Base-by-base conservation (phyloP, 2,329 filamentous ascomycete genomes). In the Sporothrix luriei region DNA sequence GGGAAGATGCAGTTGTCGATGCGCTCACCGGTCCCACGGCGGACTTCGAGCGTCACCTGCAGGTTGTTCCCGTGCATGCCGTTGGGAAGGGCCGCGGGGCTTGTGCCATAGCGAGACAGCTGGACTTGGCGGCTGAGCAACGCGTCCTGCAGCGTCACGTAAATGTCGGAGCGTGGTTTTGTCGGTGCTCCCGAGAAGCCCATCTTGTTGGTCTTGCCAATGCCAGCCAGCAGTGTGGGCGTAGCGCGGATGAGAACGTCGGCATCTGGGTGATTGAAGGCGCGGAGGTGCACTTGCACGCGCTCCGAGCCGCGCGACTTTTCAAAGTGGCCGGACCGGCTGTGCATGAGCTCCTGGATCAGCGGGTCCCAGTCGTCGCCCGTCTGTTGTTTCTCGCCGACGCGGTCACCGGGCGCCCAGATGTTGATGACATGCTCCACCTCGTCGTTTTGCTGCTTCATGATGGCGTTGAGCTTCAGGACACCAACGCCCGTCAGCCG, bases 161-260 rank as follows among this genome's bases (percentile, higher is more conserved):
- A 99, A 66, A 99, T 98, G 78, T 99, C 96, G 13, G 93, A 97
- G 75, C 96, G 86, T 19, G 91, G 85, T 77, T 93, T 94, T 0
- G 91, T 93, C 0, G 95, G 94, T 1, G 94, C 94, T 14, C 94
- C 94, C 3, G 94, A 92, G 78, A 99, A 98, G 1, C 94, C 95
- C 78, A 98, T 94, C 78, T 95, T 95, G 75, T 85, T 90, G 0
- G 94, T 97, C 78, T 91, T 91, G 70, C 85, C 85, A 71, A 98
- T 87, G 66, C 91, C 90, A 66, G 96, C 90, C 16, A 99, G 87
- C 16, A 96, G 81, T 0, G 94, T 98, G 0, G 95, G 95, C 3
- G 93, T 97, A 62, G 90, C 88, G 76, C 91, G 92, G 76, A 98
- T 91, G 52, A 99, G 85, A 0, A 82, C 83, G 73, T 97, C 93